Evolutionary conservation across 2,329 filamentous ascomycete genomes (phyloP).

Genomic region (Hypoxylon sp.): DNA sequence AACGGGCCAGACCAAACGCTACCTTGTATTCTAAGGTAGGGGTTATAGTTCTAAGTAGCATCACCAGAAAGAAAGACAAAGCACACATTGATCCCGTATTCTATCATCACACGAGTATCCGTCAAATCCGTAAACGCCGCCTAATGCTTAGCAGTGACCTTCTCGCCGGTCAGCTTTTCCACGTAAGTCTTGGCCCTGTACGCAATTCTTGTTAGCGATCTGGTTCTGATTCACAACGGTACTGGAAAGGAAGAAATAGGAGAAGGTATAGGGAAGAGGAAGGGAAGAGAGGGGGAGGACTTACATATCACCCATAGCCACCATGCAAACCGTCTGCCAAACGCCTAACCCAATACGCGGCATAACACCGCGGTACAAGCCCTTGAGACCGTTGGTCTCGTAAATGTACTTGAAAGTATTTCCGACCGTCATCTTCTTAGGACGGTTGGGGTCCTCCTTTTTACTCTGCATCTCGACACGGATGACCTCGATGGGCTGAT

Average conservation of each 20-base stretch:
- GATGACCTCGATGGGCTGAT: conserved; percentile 99
- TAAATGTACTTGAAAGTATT: conserved; percentile 93
- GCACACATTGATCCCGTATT: conserved; percentile 32
- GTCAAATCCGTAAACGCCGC: conserved; percentile 53
- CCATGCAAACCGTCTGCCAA: conserved; percentile 99
- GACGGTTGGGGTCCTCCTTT: conserved; percentile 96
- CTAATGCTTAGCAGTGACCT: conserved; percentile 78
- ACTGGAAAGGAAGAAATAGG: background rate
- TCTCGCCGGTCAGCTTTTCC: conserved; percentile 75
- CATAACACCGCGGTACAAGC: conserved; percentile 94
- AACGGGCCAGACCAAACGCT: conserved; percentile 2
- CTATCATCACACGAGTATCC: conserved; percentile 45
- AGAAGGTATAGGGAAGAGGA: background rate
- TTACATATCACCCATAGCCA: conserved; percentile 97
- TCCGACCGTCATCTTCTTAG: conserved; percentile 98
- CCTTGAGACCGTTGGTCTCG: conserved; percentile 86
- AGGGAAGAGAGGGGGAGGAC: conserved; percentile 57
- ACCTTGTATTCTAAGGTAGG: conserved; percentile 4
- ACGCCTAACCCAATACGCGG: conserved; percentile 95
- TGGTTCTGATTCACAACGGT: conserved; percentile 21
- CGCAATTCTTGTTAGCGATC: conserved; percentile 47
- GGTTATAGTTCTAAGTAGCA: conserved; percentile 23
- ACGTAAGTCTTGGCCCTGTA: conserved; percentile 76
- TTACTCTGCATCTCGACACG: conserved; percentile 99
- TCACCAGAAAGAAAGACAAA: conserved; percentile 19